A percentile compares a stretch with the other conserved stretches of the same genome.
Conservation (phyloP, 176 grass and related monocot species). For the Aegilops bicornis region DNA sequence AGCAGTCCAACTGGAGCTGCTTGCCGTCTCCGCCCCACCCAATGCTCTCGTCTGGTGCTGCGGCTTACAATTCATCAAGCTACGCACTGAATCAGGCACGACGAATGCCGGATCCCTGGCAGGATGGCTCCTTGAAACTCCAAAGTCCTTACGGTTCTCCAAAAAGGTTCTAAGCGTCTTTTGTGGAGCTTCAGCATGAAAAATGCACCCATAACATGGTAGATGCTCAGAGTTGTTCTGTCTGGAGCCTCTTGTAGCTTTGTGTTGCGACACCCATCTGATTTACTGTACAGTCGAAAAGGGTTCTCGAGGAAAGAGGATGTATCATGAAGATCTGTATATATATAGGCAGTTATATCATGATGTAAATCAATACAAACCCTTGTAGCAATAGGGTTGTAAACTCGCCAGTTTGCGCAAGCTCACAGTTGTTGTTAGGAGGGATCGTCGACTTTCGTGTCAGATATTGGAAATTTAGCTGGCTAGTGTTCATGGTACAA, state of each 20-base stretch:
- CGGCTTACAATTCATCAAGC: slow-evolving; percentile 35
- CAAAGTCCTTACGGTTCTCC: slow-evolving; percentile 68
- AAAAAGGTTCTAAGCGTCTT: slow-evolving; percentile 50
- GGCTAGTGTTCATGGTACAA: background rate
- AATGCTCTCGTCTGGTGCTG: slow-evolving; percentile 28
- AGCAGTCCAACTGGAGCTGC: slow-evolving; percentile 70
- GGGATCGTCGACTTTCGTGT: background rate
- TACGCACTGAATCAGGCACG: slow-evolving; percentile 44
- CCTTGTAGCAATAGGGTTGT: slow-evolving; percentile 10
- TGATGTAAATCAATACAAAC: slow-evolving; percentile 27
- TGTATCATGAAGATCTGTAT: slow-evolving; percentile 36
- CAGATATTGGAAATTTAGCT: background rate
- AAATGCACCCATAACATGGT: background rate
- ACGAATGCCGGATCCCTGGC: slow-evolving; percentile 46
- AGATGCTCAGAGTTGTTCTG: slow-evolving; percentile 13
- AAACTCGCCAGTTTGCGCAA: background rate
- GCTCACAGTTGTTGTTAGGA: background rate
- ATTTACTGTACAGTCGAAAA: slow-evolving; percentile 33
- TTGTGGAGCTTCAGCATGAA: background rate
- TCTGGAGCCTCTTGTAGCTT: background rate
- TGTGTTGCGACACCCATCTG: background rate
- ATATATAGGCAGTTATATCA: slow-evolving; percentile 3
- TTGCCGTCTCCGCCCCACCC: slow-evolving; percentile 80
- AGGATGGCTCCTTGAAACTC: slow-evolving; percentile 48
- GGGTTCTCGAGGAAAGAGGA: background rate